These are phyloP conservation scores for Alliaria petiolata DNA, from an alignment of 345 rosid genomes.

Conservation along the genomic window DNA sequence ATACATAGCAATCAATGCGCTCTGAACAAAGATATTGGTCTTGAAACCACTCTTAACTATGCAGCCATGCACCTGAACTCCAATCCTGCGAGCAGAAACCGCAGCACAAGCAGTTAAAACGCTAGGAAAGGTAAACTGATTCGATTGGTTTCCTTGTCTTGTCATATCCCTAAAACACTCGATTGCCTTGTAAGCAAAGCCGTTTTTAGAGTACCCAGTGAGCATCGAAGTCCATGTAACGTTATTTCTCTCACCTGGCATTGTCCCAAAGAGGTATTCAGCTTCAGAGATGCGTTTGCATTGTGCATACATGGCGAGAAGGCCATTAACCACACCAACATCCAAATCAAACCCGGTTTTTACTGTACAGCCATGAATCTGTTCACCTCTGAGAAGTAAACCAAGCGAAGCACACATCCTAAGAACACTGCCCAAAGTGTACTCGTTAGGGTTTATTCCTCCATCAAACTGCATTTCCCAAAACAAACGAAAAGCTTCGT, in stretches of 20 bases:
- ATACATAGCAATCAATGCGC: conserved; percentile 81
- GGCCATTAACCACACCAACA: conserved; percentile 67
- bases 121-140: conserved; percentile 82
- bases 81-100: conserved; percentile 45
- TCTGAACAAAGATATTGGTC: conserved; percentile 64
- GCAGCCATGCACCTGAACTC: conserved; percentile 72
- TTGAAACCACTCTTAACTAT: conserved; percentile 63
- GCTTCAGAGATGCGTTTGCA: conserved; percentile 66
- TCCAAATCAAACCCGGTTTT: conserved; percentile 51
- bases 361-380: conserved; percentile 61
- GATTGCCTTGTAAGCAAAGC: conserved; percentile 53
- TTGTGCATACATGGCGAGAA: conserved; percentile 79
- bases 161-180: conserved; percentile 59
- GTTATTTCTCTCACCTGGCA: conserved; percentile 41
- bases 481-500: conserved; percentile 60
- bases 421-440: conserved; percentile 68
- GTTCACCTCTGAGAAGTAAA: conserved; percentile 55
- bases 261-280: conserved; percentile 49
- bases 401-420: conserved; percentile 47
- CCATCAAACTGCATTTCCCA: conserved; percentile 70
- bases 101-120: conserved; percentile 68
- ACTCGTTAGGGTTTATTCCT: conserved; percentile 43
- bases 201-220: conserved; percentile 65
- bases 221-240: conserved; percentile 93
- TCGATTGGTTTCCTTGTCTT: conserved; percentile 48